These are phyloP conservation scores for Heritiera fomes DNA, from an alignment of 345 rosid species.

Conservation along the genomic window DNA sequence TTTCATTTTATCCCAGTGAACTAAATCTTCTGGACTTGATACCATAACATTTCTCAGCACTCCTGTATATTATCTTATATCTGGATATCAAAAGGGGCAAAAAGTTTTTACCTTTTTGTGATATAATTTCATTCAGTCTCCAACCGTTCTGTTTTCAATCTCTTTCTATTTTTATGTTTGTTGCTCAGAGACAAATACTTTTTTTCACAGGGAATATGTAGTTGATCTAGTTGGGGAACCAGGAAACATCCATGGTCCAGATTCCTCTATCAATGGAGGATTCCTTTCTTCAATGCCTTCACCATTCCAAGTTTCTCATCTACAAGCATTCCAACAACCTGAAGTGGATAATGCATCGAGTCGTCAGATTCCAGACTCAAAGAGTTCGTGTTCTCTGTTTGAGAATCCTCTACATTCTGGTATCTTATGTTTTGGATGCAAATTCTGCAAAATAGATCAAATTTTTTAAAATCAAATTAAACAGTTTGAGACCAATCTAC, in stretches of 20 bases:
- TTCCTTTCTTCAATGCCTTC: slow-evolving; percentile 58
- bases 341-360: slow-evolving; percentile 39
- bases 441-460: background rate
- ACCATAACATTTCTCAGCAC: background rate
- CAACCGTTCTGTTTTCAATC: background rate
- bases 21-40: background rate
- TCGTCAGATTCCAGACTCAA: slow-evolving; percentile 36
- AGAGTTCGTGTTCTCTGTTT: slow-evolving; percentile 31
- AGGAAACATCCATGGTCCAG: slow-evolving; percentile 83
- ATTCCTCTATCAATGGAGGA: slow-evolving; percentile 84
- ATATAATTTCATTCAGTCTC: background rate
- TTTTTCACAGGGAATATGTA: slow-evolving; percentile 80
- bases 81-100: background rate
- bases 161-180: background rate
- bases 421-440: slow-evolving; percentile 27
- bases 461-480: background rate
- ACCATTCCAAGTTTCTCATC: slow-evolving; percentile 61
- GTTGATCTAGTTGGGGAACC: slow-evolving; percentile 95
- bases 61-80: background rate
- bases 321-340: slow-evolving; percentile 49
- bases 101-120: background rate
- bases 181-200: slow-evolving; percentile 20
- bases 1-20: background rate
- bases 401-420: slow-evolving; percentile 47
- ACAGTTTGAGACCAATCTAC: slow-evolving; percentile 6